Evolutionary conservation across 2,329 filamentous ascomycete species (phyloP).

Genomic region (Penicillium sp.): DNA sequence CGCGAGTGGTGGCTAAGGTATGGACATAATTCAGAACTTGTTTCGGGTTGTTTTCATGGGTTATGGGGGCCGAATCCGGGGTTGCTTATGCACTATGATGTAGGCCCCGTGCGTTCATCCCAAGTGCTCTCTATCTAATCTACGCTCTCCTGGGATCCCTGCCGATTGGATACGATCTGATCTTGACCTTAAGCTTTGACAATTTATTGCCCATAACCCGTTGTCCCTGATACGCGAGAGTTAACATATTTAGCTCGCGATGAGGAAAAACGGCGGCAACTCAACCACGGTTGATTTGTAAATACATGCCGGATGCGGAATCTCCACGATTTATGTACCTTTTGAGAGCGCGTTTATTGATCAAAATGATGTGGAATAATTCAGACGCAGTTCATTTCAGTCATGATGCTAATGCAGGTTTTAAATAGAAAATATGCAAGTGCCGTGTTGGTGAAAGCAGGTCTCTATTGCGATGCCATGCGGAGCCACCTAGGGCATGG

Average conservation of each 20-base stretch:
- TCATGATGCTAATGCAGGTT: constrained; percentile 12
- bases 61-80: neutral
- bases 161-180: neutral
- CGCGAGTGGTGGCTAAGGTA: neutral
- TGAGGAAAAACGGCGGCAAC: too few species aligned
- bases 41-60: neutral
- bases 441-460: constrained; percentile 1
- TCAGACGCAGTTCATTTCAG: constrained; percentile 3
- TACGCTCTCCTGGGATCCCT: neutral
- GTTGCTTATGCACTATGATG: neutral
- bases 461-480: neutral
- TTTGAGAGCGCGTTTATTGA: neutral
- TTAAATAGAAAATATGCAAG: constrained; percentile 10
- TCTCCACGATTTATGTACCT: neutral
- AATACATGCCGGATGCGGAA: too few species aligned
- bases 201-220: too few species aligned
- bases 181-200: neutral
- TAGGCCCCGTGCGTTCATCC: neutral
- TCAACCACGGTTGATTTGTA: too few species aligned
- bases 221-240: too few species aligned
- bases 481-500: neutral
- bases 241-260: too few species aligned
- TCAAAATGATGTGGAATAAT: neutral
- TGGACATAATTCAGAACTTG: neutral
- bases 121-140: neutral